These are phyloP conservation scores for Microthlaspi erraticum DNA, from an alignment of 345 rosid species.

Conservation along the genomic window DNA sequence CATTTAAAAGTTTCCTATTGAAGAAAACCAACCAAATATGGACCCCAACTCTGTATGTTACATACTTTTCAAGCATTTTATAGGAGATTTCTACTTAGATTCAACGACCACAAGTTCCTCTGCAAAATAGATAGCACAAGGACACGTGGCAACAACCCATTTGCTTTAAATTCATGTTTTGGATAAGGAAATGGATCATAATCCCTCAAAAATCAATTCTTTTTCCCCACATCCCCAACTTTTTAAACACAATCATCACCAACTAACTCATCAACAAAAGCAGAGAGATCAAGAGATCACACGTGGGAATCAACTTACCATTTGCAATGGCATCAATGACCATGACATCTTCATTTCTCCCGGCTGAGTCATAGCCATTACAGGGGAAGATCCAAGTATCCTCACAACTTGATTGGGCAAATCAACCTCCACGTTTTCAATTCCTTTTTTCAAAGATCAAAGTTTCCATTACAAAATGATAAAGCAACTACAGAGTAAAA, in stretches of 20 bases:
- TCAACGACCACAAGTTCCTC: conserved; percentile 23
- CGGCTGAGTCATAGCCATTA: conserved; percentile 66
- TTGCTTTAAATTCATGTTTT: conserved; percentile 32
- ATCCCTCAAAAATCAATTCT: conserved; percentile 5
- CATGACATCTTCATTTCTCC: conserved; percentile 51
- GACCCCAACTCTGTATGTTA: background rate
- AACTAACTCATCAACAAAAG: conserved; percentile 7
- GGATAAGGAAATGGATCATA: conserved; percentile 53
- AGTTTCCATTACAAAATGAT: conserved; percentile 17
- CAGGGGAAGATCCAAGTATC: conserved; percentile 79
- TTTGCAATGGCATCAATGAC: conserved; percentile 55
- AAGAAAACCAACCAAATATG: conserved; percentile 2
- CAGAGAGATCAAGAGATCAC: conserved; percentile 20
- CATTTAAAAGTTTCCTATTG: background rate
- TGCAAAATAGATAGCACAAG: conserved; percentile 27
- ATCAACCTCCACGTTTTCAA: conserved; percentile 85
- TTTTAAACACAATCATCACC: conserved; percentile 33
- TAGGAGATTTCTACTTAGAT: background rate
- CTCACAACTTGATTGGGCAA: conserved; percentile 84
- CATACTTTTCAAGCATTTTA: conserved; percentile 5
- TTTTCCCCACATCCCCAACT: background rate
- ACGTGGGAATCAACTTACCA: conserved; percentile 18
- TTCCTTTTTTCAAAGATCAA: conserved; percentile 57
- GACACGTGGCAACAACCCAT: conserved; percentile 48
- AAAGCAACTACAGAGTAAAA: conserved; percentile 10